Conservation (phyloP, 1,284 basidiomycete genomes). For the Flammula alnicola region DNA sequence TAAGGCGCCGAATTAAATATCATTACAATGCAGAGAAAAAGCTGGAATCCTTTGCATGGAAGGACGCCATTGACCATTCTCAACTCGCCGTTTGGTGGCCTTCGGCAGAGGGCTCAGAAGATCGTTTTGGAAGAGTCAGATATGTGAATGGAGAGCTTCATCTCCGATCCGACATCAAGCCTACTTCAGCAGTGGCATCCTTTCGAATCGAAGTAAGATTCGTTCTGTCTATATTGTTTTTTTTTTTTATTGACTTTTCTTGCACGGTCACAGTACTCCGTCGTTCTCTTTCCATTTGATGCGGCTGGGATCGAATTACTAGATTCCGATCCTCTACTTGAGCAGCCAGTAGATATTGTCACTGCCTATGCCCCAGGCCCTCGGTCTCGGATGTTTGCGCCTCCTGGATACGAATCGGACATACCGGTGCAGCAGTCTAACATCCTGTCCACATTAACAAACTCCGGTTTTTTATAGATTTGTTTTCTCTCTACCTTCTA, state of each 20-base stretch:
- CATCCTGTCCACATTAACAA: neutral
- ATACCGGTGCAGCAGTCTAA: neutral
- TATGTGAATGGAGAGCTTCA: constrained; percentile 41
- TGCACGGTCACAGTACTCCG: constrained; percentile 32
- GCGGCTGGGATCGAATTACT: constrained; percentile 27
- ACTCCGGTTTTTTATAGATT: neutral
- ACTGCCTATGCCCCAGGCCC: constrained; percentile 38
- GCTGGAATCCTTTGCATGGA: constrained; percentile 24
- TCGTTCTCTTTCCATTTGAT: constrained; percentile 40
- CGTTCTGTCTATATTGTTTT: neutral
- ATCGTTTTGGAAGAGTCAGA: constrained; percentile 18
- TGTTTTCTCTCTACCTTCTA: too few relatives aligned
- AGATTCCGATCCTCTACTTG: constrained; percentile 25
- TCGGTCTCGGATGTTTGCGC: constrained; percentile 33
- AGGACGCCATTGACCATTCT: constrained; percentile 33
- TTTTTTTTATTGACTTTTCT: neutral
- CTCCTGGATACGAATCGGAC: constrained; percentile 32
- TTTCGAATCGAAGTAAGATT: constrained; percentile 39
- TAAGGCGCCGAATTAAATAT: constrained; percentile 37
- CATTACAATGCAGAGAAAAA: constrained; percentile 22
- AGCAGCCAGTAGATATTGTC: constrained; percentile 35
- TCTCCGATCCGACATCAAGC: constrained; percentile 36
- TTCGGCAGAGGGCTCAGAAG: constrained; percentile 22
- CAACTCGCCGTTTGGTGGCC: constrained; percentile 41
- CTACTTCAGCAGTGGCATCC: constrained; percentile 37